A percentile compares a stretch with the other conserved stretches of the same genome.
phyloP scores from a whole-genome alignment of 306 rosid genomes.

The Morella rubra region DNA sequence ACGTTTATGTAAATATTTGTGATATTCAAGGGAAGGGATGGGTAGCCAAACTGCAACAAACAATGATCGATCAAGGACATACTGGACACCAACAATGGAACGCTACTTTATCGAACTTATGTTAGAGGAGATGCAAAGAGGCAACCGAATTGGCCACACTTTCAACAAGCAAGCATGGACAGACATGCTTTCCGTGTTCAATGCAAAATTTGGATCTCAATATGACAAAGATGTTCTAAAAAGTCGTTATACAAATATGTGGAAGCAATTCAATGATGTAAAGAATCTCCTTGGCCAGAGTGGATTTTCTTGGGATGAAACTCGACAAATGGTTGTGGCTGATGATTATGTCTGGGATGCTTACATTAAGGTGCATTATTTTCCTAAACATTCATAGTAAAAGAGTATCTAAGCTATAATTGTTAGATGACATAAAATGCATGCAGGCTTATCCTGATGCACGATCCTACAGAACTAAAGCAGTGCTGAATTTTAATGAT shows the following conservation, averaged over 20 bases:
- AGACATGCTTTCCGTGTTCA: slow-evolving; percentile 64
- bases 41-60: slow-evolving; percentile 40
- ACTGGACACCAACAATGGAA: slow-evolving; percentile 78
- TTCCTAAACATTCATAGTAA: background rate
- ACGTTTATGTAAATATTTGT: background rate
- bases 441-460: slow-evolving; percentile 67
- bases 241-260: slow-evolving; percentile 65
- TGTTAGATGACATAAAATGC: slow-evolving; percentile 3
- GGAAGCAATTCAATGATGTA: slow-evolving; percentile 83
- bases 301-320: slow-evolving; percentile 81
- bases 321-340: slow-evolving; percentile 68
- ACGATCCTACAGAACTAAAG: slow-evolving; percentile 52
- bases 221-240: slow-evolving; percentile 73
- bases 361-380: slow-evolving; percentile 46
- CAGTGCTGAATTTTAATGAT: slow-evolving; percentile 60
- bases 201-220: slow-evolving; percentile 61
- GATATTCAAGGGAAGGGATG: slow-evolving; percentile 41
- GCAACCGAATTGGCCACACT: slow-evolving; percentile 67
- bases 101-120: slow-evolving; percentile 66
- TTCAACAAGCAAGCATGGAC: slow-evolving; percentile 76
- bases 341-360: slow-evolving; percentile 65
- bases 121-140: slow-evolving; percentile 72
- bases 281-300: slow-evolving; percentile 49
- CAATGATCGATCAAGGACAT: slow-evolving; percentile 65
- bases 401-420: background rate